These are phyloP conservation scores for Rhizophora apiculata DNA, from an alignment of 345 rosid species.

Conservation along the genomic window DNA sequence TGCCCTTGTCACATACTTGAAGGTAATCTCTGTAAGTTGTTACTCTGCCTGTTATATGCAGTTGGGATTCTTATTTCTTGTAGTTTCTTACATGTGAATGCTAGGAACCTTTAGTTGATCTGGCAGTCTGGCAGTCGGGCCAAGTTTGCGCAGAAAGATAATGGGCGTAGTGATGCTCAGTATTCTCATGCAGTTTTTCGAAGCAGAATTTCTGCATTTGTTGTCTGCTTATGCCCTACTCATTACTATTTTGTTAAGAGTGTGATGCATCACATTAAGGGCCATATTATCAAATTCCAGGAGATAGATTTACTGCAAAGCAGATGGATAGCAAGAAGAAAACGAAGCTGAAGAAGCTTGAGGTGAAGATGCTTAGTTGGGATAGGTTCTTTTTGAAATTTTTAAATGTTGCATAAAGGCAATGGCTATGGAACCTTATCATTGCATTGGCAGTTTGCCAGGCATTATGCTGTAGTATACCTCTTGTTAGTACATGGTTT, in stretches of 20 bases:
- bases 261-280: too few species aligned
- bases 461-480: too few species aligned
- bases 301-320: conserved; percentile 75
- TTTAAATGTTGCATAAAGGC: too few species aligned
- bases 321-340: conserved; percentile 81
- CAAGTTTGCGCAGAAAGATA: conserved; percentile 94
- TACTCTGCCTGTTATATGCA: not conserved
- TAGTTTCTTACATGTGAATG: not conserved
- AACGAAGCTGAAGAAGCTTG: conserved; percentile 84
- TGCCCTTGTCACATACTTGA: conserved; percentile 85
- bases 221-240: conserved; percentile 7
- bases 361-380: conserved; percentile 96
- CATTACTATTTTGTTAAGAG: too few species aligned
- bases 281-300: conserved; percentile 40
- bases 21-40: conserved; percentile 50
- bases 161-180: not conserved
- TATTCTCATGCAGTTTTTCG: conserved; percentile 2
- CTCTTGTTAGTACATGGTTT: too few species aligned
- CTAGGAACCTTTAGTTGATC: conserved; percentile 94
- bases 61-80: conserved; percentile 1
- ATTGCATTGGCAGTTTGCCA: too few species aligned
- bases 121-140: conserved; percentile 92
- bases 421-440: too few species aligned
- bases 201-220: not conserved
- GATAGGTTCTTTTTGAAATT: conserved; percentile 41